Evolutionary conservation across 1,284 basidiomycete species (phyloP).

Genomic region (Sanguinoderma infundibulare): DNA sequence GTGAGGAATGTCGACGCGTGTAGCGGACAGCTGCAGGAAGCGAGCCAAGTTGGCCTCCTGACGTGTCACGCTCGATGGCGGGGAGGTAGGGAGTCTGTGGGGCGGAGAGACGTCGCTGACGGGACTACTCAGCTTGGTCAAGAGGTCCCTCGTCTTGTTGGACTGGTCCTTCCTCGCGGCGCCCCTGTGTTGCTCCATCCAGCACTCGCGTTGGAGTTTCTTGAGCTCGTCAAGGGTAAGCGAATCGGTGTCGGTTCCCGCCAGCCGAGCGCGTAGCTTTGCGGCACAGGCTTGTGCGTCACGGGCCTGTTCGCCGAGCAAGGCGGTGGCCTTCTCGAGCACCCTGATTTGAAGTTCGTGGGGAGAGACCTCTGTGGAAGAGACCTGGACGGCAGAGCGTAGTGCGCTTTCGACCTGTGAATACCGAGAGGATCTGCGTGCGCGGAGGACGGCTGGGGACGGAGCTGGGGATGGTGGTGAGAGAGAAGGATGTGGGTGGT

Average conservation of each 20-base stretch:
- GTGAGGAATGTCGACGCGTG: constrained; percentile 20
- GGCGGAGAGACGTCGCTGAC: constrained; percentile 5
- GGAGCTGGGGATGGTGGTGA: neutral
- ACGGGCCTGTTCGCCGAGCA: constrained; percentile 48
- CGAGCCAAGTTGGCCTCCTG: constrained; percentile 24
- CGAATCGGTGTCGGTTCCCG: constrained; percentile 32
- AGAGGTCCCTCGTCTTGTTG: constrained; percentile 13
- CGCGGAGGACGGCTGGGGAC: constrained; percentile 9
- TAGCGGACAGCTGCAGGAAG: constrained; percentile 29
- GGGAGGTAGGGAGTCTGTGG: constrained; percentile 4
- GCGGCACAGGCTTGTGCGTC: constrained; percentile 48
- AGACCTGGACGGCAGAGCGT: constrained; percentile 35
- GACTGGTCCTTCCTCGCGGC: constrained; percentile 40
- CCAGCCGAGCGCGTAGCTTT: constrained; percentile 45
- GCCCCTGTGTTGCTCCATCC: constrained; percentile 54
- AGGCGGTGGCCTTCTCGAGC: constrained; percentile 45
- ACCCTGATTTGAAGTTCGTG: constrained; percentile 51
- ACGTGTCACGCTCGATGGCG: constrained; percentile 10
- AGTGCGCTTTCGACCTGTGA: constrained; percentile 45
- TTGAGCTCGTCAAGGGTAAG: constrained; percentile 39
- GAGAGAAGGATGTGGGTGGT: constrained; percentile 5
- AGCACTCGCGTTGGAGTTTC: constrained; percentile 48
- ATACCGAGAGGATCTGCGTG: constrained; percentile 38
- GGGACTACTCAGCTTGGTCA: constrained; percentile 21
- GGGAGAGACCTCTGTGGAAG: constrained; percentile 37